phyloP scores from a whole-genome alignment of 441 rosid species.

The Populus hybrid region DNA sequence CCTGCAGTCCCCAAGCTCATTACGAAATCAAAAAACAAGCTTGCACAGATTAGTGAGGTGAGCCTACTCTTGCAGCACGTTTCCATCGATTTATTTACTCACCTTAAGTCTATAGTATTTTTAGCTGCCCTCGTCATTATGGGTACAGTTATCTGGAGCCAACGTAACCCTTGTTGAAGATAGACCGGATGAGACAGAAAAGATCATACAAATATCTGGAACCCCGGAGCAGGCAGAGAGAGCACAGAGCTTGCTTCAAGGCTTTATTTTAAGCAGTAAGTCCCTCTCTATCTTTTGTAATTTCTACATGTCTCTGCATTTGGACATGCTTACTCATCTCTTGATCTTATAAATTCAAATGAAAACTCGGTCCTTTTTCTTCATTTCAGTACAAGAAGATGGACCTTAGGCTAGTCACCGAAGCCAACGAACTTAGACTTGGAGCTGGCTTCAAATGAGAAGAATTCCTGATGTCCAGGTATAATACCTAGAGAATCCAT shows the following conservation, averaged over 20 bases:
- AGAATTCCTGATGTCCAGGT: not conserved
- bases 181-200: constrained; percentile 59
- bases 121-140: constrained; percentile 9
- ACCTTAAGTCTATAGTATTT: not conserved
- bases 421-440: constrained; percentile 3
- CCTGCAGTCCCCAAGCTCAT: constrained; percentile 79
- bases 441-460: constrained; percentile 5
- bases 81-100: not conserved
- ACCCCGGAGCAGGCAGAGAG: constrained; percentile 91
- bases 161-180: constrained; percentile 74
- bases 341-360: not conserved
- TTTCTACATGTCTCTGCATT: not conserved
- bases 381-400: constrained; percentile 73
- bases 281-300: constrained; percentile 10
- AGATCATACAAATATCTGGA: constrained; percentile 78
- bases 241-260: constrained; percentile 97
- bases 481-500: not conserved
- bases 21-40: constrained; percentile 86
- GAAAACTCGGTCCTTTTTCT: constrained; percentile 1
- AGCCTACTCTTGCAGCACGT: constrained; percentile 17
- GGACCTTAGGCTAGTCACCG: constrained; percentile 38
- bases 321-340: not conserved
- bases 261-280: constrained; percentile 95
- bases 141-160: constrained; percentile 85
- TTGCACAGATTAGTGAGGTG: constrained; percentile 92